A percentile compares a stretch with the other conserved stretches of the same genome.
Conservation (phyloP, 2,329 filamentous ascomycete genomes). For the Coniochaeta hoffmannii region DNA sequence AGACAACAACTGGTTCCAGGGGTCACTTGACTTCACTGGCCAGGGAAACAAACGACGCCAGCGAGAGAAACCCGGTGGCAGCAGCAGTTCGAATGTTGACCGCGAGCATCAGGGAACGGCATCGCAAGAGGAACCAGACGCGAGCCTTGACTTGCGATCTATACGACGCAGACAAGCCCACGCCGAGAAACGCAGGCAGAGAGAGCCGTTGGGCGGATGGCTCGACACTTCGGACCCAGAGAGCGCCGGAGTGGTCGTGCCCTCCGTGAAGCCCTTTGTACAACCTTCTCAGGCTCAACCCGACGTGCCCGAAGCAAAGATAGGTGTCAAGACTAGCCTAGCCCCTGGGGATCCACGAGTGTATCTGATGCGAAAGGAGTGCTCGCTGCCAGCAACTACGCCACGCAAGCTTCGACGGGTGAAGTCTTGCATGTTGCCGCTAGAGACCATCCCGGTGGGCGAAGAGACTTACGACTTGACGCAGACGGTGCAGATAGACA, state of each 20-base stretch:
- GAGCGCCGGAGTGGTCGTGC: background rate
- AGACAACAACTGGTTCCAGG: background rate
- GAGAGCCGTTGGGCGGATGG: background rate
- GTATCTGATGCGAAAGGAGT: background rate
- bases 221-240: background rate
- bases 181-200: background rate
- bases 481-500: background rate
- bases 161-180: background rate
- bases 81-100: background rate
- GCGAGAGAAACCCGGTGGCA: background rate
- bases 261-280: background rate
- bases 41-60: background rate
- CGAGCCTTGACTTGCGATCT: background rate
- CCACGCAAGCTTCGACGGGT: background rate
- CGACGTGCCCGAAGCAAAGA: background rate
- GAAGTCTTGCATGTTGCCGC: conserved; percentile 1
- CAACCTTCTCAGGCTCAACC: background rate
- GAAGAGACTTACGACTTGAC: background rate
- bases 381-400: background rate
- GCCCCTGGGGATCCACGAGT: background rate
- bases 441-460: background rate
- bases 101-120: background rate
- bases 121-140: background rate
- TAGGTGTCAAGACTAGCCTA: background rate
- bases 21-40: background rate